Percentiles rank a stretch among this genome's conserved stretches.
phyloP scores from a whole-genome alignment of 257 asterid genomes.

The Salvia hispanica region DNA sequence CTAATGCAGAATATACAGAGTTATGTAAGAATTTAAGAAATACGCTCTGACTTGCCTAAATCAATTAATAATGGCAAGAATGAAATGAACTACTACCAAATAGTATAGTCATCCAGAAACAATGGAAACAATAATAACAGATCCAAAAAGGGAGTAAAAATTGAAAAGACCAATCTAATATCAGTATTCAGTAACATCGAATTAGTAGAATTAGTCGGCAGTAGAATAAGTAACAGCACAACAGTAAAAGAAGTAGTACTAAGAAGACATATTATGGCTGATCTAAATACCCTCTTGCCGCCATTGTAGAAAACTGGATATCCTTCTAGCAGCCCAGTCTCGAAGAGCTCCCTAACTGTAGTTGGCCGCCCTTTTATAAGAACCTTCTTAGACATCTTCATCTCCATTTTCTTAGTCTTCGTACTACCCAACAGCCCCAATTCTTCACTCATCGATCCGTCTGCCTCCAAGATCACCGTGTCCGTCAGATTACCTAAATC shows the following conservation, averaged over 20 bases:
- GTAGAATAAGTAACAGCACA: background rate
- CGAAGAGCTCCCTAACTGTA: slow-evolving; percentile 88
- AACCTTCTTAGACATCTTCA: slow-evolving; percentile 70
- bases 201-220: background rate
- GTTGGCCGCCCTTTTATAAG: slow-evolving; percentile 63
- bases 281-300: slow-evolving; percentile 73
- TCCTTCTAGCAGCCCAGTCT: slow-evolving; percentile 92
- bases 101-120: slow-evolving; percentile 1
- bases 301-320: slow-evolving; percentile 97
- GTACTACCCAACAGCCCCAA: slow-evolving; percentile 37
- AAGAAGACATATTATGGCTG: background rate
- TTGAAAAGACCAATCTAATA: background rate
- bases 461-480: slow-evolving; percentile 51
- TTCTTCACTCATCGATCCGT: slow-evolving; percentile 39
- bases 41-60: background rate
- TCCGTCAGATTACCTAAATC: slow-evolving; percentile 46
- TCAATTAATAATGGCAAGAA: background rate
- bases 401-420: slow-evolving; percentile 55
- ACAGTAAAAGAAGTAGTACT: slow-evolving; percentile 1
- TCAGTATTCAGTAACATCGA: background rate
- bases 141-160: background rate
- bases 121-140: background rate
- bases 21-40: background rate
- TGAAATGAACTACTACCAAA: background rate
- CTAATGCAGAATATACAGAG: background rate